Base-by-base conservation (phyloP, 305 asterid species). In the Fraxinus latifolia region DNA sequence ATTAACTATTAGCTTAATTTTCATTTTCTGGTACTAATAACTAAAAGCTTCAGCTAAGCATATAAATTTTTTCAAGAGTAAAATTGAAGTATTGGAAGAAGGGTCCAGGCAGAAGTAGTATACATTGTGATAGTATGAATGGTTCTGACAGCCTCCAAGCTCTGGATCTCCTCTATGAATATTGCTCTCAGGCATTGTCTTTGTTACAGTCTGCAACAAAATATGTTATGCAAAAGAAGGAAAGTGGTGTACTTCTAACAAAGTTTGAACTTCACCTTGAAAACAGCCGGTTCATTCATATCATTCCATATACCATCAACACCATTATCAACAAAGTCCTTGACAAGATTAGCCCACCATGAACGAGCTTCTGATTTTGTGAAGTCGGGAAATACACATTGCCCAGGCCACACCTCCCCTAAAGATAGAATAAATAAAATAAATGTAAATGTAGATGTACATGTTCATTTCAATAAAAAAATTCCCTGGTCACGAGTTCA, bases 231-330 rank as follows among this genome's bases (percentile, higher is more conserved):
- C 53, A 55, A 78, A 36, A 33, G 19, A 62, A 74, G 25, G 55
- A 67, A 83, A 77, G 85, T 7, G 44, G 76, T 14, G 62, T 53
- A 60, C 19, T 21, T 44, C 32, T n/a, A 70, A 82, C 25, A 87
- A 58, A n/a, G 19, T 72, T 80, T 37, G 72, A 80, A 76, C 82
- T 84, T 88, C 89, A 94, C 99, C 98, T 94, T 93, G 89, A 94
- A 94, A 78, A 96, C 89, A 82, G 98, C 97, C n/a, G 99, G 99
- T 82, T 94, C 99, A 62, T 96, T 96, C 99, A 94, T 96, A 84
- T 96, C 99, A 86, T 96, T 96, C 99, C 99, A 94, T 88, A 96
- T 93, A 75, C 98, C 99, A 83, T 94, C 98, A 80, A 94, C 99
- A 31, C 97, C 98, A 85, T 93, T 91, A 50, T 90, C 72, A 73